Conservation (phyloP, 2,329 filamentous ascomycete genomes). For the Aspergillus carbonarius region DNA sequence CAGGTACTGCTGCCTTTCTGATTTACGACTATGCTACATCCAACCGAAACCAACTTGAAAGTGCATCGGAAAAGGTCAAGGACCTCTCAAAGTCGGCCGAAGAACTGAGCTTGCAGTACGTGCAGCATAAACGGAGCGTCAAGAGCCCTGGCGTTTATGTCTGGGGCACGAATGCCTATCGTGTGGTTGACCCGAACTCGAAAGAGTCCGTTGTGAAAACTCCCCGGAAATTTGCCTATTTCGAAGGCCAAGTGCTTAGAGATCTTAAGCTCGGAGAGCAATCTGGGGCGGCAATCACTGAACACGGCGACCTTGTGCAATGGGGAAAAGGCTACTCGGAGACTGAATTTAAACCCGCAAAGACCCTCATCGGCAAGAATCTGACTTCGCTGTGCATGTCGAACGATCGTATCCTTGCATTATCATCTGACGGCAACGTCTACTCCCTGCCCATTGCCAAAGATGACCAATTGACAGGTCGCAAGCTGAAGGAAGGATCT, state of each 20-base stretch:
- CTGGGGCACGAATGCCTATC: slow-evolving; percentile 86
- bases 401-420: slow-evolving; percentile 75
- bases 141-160: slow-evolving; percentile 85
- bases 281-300: slow-evolving; percentile 83
- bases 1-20: slow-evolving; percentile 32
- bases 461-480: slow-evolving; percentile 65
- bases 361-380: slow-evolving; percentile 79
- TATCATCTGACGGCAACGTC: slow-evolving; percentile 71
- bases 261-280: slow-evolving; percentile 81
- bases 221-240: slow-evolving; percentile 74
- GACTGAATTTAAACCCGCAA: slow-evolving; percentile 61
- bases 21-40: slow-evolving; percentile 32
- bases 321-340: slow-evolving; percentile 81
- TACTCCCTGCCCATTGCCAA: slow-evolving; percentile 81
- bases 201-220: slow-evolving; percentile 75
- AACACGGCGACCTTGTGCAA: slow-evolving; percentile 84
- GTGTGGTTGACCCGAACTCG: slow-evolving; percentile 81
- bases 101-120: slow-evolving; percentile 77
- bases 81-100: slow-evolving; percentile 44
- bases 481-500: slow-evolving; percentile 62
- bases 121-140: slow-evolving; percentile 80
- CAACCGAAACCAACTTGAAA: slow-evolving; percentile 19
- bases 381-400: slow-evolving; percentile 75
- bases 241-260: slow-evolving; percentile 78
- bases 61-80: slow-evolving; percentile 21